Percentiles rank a stretch among this genome's conserved stretches.
Conservation (phyloP, 2,329 filamentous ascomycete genomes). For the Beauveria bassiana region DNA sequence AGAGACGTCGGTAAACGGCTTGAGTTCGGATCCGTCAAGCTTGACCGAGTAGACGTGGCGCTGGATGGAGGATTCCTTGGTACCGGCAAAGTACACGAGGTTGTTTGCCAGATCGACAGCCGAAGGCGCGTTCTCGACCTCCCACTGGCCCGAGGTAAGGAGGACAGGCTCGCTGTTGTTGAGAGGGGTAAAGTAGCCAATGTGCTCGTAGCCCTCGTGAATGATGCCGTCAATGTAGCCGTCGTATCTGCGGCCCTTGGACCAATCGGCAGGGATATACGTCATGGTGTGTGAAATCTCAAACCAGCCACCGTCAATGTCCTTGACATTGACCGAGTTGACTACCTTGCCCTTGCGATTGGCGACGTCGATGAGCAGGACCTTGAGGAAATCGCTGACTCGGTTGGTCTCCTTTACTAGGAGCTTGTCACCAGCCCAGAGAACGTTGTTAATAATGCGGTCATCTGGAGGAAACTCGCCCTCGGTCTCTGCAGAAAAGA, state of each 20-base stretch:
- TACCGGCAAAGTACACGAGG: slow-evolving; percentile 82
- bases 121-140: slow-evolving; percentile 78
- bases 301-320: slow-evolving; percentile 95
- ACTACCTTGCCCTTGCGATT: slow-evolving; percentile 69
- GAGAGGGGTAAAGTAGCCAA: slow-evolving; percentile 87
- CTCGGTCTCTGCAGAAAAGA: slow-evolving; percentile 71
- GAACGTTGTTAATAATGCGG: slow-evolving; percentile 83
- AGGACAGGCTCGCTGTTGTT: slow-evolving; percentile 75
- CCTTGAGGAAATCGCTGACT: slow-evolving; percentile 83
- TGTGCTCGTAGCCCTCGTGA: slow-evolving; percentile 77
- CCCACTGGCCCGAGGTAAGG: slow-evolving; percentile 85
- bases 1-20: slow-evolving; percentile 64
- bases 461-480: slow-evolving; percentile 74
- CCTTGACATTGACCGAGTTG: slow-evolving; percentile 67
- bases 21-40: slow-evolving; percentile 67
- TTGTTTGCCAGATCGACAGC: slow-evolving; percentile 79
- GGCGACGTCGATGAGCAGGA: slow-evolving; percentile 75
- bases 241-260: slow-evolving; percentile 67
- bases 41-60: slow-evolving; percentile 88
- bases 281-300: slow-evolving; percentile 82
- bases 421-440: slow-evolving; percentile 82
- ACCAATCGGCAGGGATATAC: slow-evolving; percentile 77
- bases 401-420: slow-evolving; percentile 89
- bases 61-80: slow-evolving; percentile 80
- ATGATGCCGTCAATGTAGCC: slow-evolving; percentile 92